Percentiles rank a stretch among this genome's conserved stretches.
These are phyloP conservation scores for Pseudohyphozyma bogoriensis DNA, from an alignment of 768 basidiomycete species.

Conservation along the genomic window DNA sequence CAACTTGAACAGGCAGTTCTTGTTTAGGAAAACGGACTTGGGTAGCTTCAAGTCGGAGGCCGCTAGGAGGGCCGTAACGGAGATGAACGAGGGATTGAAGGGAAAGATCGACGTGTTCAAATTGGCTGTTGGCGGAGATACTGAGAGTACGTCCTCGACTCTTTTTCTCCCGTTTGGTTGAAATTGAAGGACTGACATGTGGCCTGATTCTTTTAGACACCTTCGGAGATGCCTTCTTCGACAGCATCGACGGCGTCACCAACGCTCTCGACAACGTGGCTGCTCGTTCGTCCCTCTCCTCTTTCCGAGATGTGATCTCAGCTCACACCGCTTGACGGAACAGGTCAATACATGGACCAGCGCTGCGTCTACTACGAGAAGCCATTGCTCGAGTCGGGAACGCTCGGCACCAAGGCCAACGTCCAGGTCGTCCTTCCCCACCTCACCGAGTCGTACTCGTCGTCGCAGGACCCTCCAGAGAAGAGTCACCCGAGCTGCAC, in stretches of 20 bases:
- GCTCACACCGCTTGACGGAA: conserved; percentile 8
- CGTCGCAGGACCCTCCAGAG: conserved; percentile 97
- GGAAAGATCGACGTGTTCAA: conserved; percentile 81
- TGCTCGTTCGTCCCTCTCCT: conserved; percentile 56
- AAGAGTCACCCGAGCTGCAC: conserved; percentile 95
- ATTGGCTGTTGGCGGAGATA: conserved; percentile 82
- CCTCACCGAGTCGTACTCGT: conserved; percentile 90
- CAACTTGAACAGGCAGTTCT: conserved; percentile 93
- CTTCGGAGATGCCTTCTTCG: conserved; percentile 82
- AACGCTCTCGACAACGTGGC: conserved; percentile 95
- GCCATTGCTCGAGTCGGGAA: conserved; percentile 91
- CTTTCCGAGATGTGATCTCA: not conserved
- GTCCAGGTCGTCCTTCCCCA: conserved; percentile 89
- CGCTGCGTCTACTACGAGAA: conserved; percentile 95
- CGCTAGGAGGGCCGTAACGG: conserved; percentile 76
- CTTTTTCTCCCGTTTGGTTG: not conserved
- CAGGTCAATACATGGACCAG: conserved; percentile 95
- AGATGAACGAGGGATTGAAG: conserved; percentile 86
- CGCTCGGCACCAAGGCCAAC: conserved; percentile 96
- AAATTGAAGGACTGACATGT: conserved; percentile 20
- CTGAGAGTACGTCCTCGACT: conserved; percentile 62
- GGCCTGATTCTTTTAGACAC: conserved; percentile 48
- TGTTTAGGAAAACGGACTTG: conserved; percentile 90
- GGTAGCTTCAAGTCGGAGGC: conserved; percentile 96
- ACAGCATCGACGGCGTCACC: conserved; percentile 78